Evolutionary conservation across 306 rosid species (phyloP), one percentile per base, ranked within the genome.

Genomic region (Cucumis hystrix): DNA sequence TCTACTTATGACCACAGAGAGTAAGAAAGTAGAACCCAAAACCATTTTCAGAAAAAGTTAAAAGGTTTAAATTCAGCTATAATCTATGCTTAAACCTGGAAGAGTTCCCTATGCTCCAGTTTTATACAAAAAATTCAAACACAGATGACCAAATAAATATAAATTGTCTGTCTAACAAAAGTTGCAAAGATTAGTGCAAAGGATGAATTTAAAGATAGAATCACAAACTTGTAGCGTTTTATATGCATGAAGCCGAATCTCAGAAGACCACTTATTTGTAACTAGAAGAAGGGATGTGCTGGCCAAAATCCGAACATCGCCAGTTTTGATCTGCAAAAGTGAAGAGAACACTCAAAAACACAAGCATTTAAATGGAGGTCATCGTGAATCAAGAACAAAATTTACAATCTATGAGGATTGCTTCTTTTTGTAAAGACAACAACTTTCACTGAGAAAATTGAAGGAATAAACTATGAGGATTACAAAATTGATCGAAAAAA

Each of bases 181-280:
- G 4, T 1, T 4, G 25, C 59, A 8, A 28, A 28, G 30, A 28
- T 28, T 28, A 28, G 2, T 15, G 41, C 8, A 30, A 45, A 51
- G 14, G 76, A 17, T 14, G 60, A 69, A 41, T 12, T 21, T 59
- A 28, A 81, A 71, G 74, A 39, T 74, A 65, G 78, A 69, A 75
- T 41, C 74, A 71, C 16, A 39, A 87, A 95, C 99, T 96, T 95
- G 99, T 77, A 95, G 84, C 93, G 91, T 90, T 85, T 92, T 95
- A 77, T 87, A 88, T n/a, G 99, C 97, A 75, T 95, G 99, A 84
- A 95, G 79, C 82, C 97, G 93, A 77, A 95, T 95, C 86, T 89
- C 99, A 14, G 96, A 84, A n/a, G 99, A 89, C 97, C 97, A 90
- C 35, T 92, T 89, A 84, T 83, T 95, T 66, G 84, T 92, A 49